Evolutionary conservation across 2,329 filamentous ascomycete genomes (phyloP).

Genomic region (Epichloe scottii): DNA sequence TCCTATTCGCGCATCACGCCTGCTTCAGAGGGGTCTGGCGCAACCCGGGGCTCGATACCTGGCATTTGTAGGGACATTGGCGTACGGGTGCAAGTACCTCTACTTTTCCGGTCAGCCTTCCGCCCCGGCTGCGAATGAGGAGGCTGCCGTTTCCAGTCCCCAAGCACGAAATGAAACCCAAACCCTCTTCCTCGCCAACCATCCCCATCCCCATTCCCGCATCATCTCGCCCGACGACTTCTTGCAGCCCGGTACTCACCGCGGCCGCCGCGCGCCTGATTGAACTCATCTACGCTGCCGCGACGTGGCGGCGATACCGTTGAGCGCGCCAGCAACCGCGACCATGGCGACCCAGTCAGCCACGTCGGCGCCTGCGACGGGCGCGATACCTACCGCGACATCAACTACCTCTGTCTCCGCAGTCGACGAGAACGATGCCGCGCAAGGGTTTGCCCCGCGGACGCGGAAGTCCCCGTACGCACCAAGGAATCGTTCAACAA

Average conservation of each 20-base stretch:
- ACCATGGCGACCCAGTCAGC: slow-evolving; percentile 34
- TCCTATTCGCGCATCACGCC: neutral
- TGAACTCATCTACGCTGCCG: slow-evolving; percentile 12
- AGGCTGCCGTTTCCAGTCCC: slow-evolving; percentile 11
- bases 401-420: slow-evolving; percentile 16
- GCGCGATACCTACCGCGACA: slow-evolving; percentile 18
- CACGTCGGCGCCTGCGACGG: slow-evolving; percentile 21
- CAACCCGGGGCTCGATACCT: neutral
- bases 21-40: neutral
- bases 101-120: slow-evolving; percentile 8
- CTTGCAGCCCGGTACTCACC: slow-evolving; percentile 8
- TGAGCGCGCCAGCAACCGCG: slow-evolving; percentile 18
- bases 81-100: slow-evolving; percentile 5
- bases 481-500: slow-evolving; percentile 44
- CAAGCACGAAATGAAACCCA: slow-evolving; percentile 13
- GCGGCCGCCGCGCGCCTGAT: slow-evolving; percentile 5
- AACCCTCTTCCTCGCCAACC: slow-evolving; percentile 9
- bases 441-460: slow-evolving; percentile 9
- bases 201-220: slow-evolving; percentile 3
- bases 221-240: slow-evolving; percentile 7
- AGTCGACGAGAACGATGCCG: slow-evolving; percentile 16
- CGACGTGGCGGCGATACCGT: slow-evolving; percentile 25
- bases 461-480: slow-evolving; percentile 27
- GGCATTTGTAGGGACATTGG: neutral
- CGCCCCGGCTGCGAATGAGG: slow-evolving; percentile 4